A percentile compares a stretch with the other conserved stretches of the same genome.
phyloP scores from a whole-genome alignment of 768 basidiomycete genomes.

The Boletales sp. region DNA sequence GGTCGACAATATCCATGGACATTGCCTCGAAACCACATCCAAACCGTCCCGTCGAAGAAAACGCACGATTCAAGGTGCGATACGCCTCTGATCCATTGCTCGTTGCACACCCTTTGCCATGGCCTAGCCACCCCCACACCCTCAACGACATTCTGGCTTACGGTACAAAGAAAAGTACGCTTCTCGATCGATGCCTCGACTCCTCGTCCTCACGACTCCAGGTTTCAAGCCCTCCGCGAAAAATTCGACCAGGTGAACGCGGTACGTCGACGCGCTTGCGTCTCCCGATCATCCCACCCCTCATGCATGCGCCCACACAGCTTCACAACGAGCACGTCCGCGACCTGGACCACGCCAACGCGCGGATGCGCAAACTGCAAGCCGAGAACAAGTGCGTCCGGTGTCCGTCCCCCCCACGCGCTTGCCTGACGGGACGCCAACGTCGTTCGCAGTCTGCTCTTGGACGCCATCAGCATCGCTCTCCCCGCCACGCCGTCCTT shows the following conservation, averaged over 20 bases:
- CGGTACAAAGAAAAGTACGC: conserved; percentile 33
- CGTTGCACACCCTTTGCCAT: not conserved
- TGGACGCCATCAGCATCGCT: conserved; percentile 32
- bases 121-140: conserved; percentile 11
- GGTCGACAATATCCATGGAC: conserved; percentile 11
- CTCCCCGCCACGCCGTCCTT: conserved; percentile 31
- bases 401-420: not conserved
- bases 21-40: conserved; percentile 8
- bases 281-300: too few species aligned
- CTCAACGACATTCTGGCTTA: conserved; percentile 12
- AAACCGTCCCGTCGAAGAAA: conserved; percentile 17
- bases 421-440: not conserved
- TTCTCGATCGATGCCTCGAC: not conserved
- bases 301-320: conserved; percentile 3
- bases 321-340: conserved; percentile 23
- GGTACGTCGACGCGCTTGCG: conserved; percentile 15
- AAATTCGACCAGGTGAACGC: conserved; percentile 31
- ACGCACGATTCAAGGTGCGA: conserved; percentile 23
- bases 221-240: conserved; percentile 31
- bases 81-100: too few species aligned
- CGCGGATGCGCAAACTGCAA: conserved; percentile 27
- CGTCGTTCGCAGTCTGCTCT: conserved; percentile 22
- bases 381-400: conserved; percentile 30
- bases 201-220: not conserved
- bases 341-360: conserved; percentile 26